These are phyloP conservation scores for Fragilaria radians DNA, from an alignment of 108 stramenopile genomes.

Conservation along the genomic window DNA sequence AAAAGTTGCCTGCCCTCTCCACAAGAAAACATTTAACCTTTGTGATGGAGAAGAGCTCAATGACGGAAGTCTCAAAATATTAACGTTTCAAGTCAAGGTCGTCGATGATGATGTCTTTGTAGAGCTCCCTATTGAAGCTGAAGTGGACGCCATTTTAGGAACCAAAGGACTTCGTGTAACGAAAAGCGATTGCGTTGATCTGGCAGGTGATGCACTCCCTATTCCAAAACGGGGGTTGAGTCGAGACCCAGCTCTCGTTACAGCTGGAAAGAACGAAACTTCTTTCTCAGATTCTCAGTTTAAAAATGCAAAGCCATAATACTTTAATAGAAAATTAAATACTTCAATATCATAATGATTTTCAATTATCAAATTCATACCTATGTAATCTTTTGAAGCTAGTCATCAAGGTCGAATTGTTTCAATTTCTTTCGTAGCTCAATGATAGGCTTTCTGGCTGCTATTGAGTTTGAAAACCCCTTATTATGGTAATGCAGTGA, in stretches of 20 bases:
- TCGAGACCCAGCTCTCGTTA: neutral
- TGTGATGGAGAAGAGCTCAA: slow-evolving; percentile 57
- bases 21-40: slow-evolving; percentile 88
- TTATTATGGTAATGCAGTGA: slow-evolving; percentile 88
- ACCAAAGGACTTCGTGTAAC: slow-evolving; percentile 69
- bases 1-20: slow-evolving; percentile 91
- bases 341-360: neutral
- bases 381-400: neutral
- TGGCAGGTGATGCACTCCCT: slow-evolving; percentile 41
- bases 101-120: slow-evolving; percentile 67
- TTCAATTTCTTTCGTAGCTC: slow-evolving; percentile 71
- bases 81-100: slow-evolving; percentile 84
- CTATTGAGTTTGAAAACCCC: slow-evolving; percentile 70
- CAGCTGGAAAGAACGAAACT: neutral
- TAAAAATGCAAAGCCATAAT: neutral
- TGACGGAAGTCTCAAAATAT: slow-evolving; percentile 68
- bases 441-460: slow-evolving; percentile 74
- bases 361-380: neutral
- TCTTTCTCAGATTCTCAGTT: neutral
- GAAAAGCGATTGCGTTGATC: slow-evolving; percentile 62
- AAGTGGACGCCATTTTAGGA: slow-evolving; percentile 84
- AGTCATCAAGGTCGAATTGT: slow-evolving; percentile 66
- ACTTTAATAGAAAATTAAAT: neutral
- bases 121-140: slow-evolving; percentile 69
- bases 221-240: neutral